Evolutionary conservation across 208 protist genomes (phyloP), one percentile per base, ranked within the genome.

Genomic region (Leishmania tarentolae): DNA sequence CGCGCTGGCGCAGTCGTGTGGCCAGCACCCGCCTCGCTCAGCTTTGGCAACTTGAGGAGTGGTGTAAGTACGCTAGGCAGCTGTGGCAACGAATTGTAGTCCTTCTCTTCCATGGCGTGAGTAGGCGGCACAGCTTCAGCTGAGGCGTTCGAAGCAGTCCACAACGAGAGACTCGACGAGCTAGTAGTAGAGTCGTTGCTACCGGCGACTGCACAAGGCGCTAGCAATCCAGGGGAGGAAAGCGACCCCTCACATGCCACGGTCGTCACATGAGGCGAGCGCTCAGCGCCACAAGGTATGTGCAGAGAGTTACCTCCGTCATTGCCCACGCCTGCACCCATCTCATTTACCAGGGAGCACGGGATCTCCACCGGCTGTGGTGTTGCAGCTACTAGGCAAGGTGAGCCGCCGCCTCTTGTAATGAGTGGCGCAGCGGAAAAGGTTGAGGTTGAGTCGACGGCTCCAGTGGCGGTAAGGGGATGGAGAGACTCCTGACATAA

Each of bases 91-190:
- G 44, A 31, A 40, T 15, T 42, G 13, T 56, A 42, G 21, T 17
- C 24, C 21, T 72, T 42, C 68, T 52, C 21, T 19, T 8, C 59
- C 68, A 9, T 72, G 0, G 35, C 21, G 40, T 46, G 42, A 47
- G 37, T 44, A 8, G 37, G 68, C 42, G 44, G 40, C 0, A 9
- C 68, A 2, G 5, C n/a, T 57, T 28, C 37, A 50, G 59, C 75
- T n/a, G 75, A 79, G 31, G 37, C 44, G 28, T 42, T 37, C n/a
- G 59, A 79, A 2, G 75, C 19, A 19, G 75, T 78, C 40, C 75
- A 63, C 15, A 68, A 21, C 7, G 75, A 78, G 6, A 66, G 21
- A 31, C 75, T 78, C 28, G 57, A 11, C 37, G 75, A 78, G 28
- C 53, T 35, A 63, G 15, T n/a, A 11, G 44, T 9, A 42, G 56